phyloP scores from a whole-genome alignment of 164 flowering plant genomes.

The Platanus orientalis region DNA sequence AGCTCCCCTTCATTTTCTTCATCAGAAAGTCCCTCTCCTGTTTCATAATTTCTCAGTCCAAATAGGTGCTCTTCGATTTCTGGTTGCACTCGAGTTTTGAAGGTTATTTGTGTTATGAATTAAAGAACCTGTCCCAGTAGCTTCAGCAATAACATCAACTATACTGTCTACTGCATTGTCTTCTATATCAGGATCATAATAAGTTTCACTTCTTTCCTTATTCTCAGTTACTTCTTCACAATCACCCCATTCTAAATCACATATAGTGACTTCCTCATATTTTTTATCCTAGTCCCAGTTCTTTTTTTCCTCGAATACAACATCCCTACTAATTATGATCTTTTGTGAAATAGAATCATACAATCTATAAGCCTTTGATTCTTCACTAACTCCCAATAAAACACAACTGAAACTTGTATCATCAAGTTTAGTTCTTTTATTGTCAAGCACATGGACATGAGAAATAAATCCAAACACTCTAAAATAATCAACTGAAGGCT shows the following conservation, averaged over 20 bases:
- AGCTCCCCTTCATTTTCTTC: neutral
- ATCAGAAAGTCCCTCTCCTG: neutral
- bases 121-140: too few species aligned
- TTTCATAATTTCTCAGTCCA: slow-evolving; percentile 3
- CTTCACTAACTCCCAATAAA: too few species aligned
- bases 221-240: neutral
- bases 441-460: too few species aligned
- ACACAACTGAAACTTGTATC: neutral
- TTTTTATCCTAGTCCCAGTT: slow-evolving; percentile 2
- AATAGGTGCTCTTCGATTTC: neutral
- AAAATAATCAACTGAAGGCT: slow-evolving; percentile 3
- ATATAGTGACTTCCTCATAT: too few species aligned
- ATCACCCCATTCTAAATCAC: slow-evolving; percentile 1
- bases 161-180: neutral
- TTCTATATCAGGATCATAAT: neutral
- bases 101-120: too few species aligned
- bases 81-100: neutral
- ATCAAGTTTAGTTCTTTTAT: slow-evolving; percentile 2
- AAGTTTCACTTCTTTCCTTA: neutral
- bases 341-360: too few species aligned
- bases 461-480: too few species aligned
- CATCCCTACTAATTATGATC: slow-evolving; percentile 1
- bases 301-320: slow-evolving; percentile 1
- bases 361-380: too few species aligned
- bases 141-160: too few species aligned